Evolutionary conservation across 1,139 yeast genomes (phyloP).

Genomic region (Blastobotrys indianensis): DNA sequence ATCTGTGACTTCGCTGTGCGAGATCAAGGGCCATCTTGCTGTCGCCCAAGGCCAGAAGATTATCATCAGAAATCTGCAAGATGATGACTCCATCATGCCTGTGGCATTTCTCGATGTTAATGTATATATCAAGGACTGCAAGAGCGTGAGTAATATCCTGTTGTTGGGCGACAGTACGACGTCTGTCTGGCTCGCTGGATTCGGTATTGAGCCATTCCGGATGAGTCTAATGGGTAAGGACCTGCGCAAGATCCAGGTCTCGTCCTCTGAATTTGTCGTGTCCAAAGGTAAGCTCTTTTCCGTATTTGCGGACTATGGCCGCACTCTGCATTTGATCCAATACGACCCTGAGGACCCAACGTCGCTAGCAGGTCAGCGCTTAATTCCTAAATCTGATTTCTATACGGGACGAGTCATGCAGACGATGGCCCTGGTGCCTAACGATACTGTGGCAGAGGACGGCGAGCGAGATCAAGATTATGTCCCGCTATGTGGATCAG

Average conservation of each 20-base stretch:
- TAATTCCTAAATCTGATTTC: conserved; percentile 66
- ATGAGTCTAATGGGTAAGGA: conserved; percentile 78
- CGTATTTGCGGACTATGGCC: conserved; percentile 63
- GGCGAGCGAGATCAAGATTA: conserved; percentile 29
- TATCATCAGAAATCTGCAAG: conserved; percentile 74
- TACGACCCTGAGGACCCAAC: conserved; percentile 91
- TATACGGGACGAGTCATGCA: conserved; percentile 60
- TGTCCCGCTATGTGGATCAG: conserved; percentile 54
- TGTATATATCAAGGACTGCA: conserved; percentile 71
- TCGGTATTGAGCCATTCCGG: conserved; percentile 88
- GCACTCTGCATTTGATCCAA: conserved; percentile 67
- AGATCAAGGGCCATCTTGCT: conserved; percentile 76
- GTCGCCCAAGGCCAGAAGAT: conserved; percentile 83
- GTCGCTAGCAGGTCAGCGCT: conserved; percentile 72
- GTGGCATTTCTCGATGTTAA: conserved; percentile 90
- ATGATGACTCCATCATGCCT: conserved; percentile 75
- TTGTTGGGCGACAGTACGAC: conserved; percentile 76
- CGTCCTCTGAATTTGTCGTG: conserved; percentile 62
- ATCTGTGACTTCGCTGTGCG: conserved; percentile 74
- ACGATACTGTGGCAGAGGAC: conserved; percentile 21
- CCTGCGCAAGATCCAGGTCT: conserved; percentile 53
- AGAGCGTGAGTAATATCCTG: conserved; percentile 74
- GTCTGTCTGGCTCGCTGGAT: conserved; percentile 79
- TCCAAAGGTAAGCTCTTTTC: conserved; percentile 64
- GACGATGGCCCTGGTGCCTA: conserved; percentile 51